Base-by-base conservation (phyloP, 2,329 filamentous ascomycete genomes). In the Aspergillus carbonarius region DNA sequence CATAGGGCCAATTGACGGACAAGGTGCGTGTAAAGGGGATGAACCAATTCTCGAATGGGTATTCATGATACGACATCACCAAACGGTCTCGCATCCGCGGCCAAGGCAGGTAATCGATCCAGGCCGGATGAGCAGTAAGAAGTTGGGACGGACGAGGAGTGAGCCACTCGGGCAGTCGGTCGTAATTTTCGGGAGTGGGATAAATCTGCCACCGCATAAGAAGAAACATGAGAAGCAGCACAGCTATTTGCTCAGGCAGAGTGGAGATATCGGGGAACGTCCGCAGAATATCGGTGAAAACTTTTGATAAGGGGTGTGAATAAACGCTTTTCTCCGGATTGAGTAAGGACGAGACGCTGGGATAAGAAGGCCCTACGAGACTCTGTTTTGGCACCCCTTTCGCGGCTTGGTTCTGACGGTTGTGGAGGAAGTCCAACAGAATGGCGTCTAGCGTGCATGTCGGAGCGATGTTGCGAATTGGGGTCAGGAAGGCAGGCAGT, bases 221-320 rank as follows among this genome's bases (percentile, higher is more conserved):
- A 32, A 93, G 82, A 74, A 96, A 96, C 90, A 96, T 96, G 70
- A 89, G 79, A 72, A 93, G 96, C 7, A 96, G 81, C 6, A 91
- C 86, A 8, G 89, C 92, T 0, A 96, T 86, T 67, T 90, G 88
- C 75, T 96, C 92, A 0, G 92, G 92, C 0, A 96, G 81, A n/a
- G 82, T 83, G 4, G 83, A 85, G 30, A 96, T 86, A 66, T 90
- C 88, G 0, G 92, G 91, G 66, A 96, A 96, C n/a, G 89, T 91
- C 63, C 85, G 82, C 10, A 96, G 80, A 59, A 96, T 92, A 72
- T 96, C 91, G 42, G 90, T 93, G 70, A 96, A 91, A 13, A 96
- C 84, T 64, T 91, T 91, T 6, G 91, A 93, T 1, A 96, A 80
- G 1, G 91, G 91, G 68, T 96, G 91, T 1, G 87, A 85, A 66